These are phyloP conservation scores for Bipolaris gigantea DNA, from an alignment of 2,329 filamentous ascomycete genomes.

Conservation along the genomic window DNA sequence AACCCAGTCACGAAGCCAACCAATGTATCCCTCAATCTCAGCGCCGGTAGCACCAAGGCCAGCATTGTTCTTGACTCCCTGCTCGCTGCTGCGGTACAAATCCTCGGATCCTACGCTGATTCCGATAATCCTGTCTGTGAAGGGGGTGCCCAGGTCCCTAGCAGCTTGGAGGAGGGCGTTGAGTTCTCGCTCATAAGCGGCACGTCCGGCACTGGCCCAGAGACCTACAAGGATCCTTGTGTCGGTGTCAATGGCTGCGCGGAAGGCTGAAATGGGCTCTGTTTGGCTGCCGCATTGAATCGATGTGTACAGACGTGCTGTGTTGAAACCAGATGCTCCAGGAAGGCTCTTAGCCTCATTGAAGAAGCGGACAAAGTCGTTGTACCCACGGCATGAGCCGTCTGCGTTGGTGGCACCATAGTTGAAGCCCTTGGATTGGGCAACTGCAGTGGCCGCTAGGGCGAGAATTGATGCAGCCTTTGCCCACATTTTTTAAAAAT, in stretches of 20 bases:
- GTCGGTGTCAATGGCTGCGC: conserved; percentile 77
- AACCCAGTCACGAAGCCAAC: conserved; percentile 65
- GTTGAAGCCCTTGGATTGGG: conserved; percentile 64
- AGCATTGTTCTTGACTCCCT: conserved; percentile 63
- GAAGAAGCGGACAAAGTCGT: conserved; percentile 72
- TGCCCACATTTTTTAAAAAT: background rate
- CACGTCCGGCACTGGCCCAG: conserved; percentile 72
- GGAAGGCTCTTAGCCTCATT: conserved; percentile 63
- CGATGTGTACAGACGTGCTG: conserved; percentile 72
- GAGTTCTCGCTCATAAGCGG: conserved; percentile 70
- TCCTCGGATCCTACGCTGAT: conserved; percentile 88
- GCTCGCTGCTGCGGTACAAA: conserved; percentile 60
- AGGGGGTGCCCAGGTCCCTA: conserved; percentile 64
- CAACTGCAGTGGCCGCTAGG: conserved; percentile 26
- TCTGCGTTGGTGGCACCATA: conserved; percentile 65
- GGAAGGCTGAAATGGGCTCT: conserved; percentile 44
- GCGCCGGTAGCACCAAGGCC: conserved; percentile 64
- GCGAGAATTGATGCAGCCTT: conserved; percentile 18
- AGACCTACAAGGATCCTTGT: conserved; percentile 78
- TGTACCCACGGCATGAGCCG: conserved; percentile 60
- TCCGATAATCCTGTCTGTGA: conserved; percentile 69
- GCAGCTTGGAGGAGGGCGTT: conserved; percentile 70
- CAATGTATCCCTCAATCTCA: conserved; percentile 69
- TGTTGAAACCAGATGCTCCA: conserved; percentile 67
- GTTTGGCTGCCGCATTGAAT: conserved; percentile 67